Evolutionary conservation across 495 filamentous ascomycete species (phyloP).

Genomic region (Staphylotrichum tortipilum): DNA sequence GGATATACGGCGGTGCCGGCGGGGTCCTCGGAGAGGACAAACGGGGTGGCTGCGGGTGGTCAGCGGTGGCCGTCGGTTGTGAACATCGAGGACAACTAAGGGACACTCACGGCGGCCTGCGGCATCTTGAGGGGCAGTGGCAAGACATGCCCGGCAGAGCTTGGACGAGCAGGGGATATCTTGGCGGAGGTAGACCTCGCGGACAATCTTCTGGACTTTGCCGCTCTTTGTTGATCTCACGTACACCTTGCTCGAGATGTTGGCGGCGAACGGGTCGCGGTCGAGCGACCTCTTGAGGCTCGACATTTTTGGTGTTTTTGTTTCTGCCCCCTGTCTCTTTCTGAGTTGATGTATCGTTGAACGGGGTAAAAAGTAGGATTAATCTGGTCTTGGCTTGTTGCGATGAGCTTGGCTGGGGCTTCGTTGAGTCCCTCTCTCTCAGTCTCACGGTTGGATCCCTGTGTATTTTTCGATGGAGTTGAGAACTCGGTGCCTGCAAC

Average conservation of each 20-base stretch:
- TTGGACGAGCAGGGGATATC: conserved; percentile 97
- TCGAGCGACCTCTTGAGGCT: conserved; percentile 72
- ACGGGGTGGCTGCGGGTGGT: conserved; percentile 65
- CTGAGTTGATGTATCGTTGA: no score
- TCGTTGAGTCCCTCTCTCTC: no score
- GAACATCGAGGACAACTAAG: neutral
- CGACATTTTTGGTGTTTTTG: conserved; percentile 51
- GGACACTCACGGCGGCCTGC: conserved; percentile 56
- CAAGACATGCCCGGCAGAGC: conserved; percentile 67
- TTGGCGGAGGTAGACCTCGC: conserved; percentile 87
- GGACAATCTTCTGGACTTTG: conserved; percentile 97
- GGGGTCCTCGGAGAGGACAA: conserved; percentile 79
- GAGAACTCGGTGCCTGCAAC: neutral
- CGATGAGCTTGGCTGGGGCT: neutral
- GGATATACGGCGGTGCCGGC: conserved; percentile 73
- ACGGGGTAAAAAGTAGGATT: neutral
- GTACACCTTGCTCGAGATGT: conserved; percentile 86
- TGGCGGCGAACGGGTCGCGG: conserved; percentile 59
- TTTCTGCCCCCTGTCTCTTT: no score
- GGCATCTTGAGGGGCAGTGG: conserved; percentile 64
- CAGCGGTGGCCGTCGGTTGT: no score
- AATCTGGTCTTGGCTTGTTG: no score
- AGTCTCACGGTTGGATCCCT: neutral
- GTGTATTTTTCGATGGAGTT: conserved; percentile 9
- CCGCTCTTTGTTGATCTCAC: conserved; percentile 86